These are phyloP conservation scores for Sugiyamaella paludigena DNA, from an alignment of 1,139 yeast species.

Conservation along the genomic window DNA sequence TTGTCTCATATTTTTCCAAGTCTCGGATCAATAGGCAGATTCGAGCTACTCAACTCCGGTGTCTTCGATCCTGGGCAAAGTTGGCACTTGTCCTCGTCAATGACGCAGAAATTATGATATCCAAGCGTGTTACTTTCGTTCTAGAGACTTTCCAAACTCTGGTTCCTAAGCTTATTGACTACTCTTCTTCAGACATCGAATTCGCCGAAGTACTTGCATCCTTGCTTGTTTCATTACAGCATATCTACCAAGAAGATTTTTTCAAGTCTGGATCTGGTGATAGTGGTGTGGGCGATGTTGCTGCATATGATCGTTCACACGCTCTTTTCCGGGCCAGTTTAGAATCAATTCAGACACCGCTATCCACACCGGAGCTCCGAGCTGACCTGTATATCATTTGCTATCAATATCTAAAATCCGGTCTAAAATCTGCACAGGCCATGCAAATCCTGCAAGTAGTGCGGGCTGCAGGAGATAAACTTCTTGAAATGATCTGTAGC, in stretches of 20 bases:
- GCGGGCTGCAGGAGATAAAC: conserved; percentile 56
- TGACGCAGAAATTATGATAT: conserved; percentile 49
- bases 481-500: conserved; percentile 64
- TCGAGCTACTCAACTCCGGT: conserved; percentile 51
- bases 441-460: conserved; percentile 51
- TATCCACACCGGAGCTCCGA: conserved; percentile 64
- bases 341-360: conserved; percentile 67
- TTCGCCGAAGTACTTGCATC: conserved; percentile 79
- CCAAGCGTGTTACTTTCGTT: conserved; percentile 57
- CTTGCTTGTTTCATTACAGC: conserved; percentile 67
- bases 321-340: conserved; percentile 73
- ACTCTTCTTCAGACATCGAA: conserved; percentile 60
- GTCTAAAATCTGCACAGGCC: conserved; percentile 36
- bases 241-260: conserved; percentile 49
- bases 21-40: conserved; percentile 22
- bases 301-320: conserved; percentile 51
- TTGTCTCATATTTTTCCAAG: conserved; percentile 20
- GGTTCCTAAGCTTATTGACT: conserved; percentile 73
- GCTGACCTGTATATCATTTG: conserved; percentile 76
- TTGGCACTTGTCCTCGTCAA: conserved; percentile 69
- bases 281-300: conserved; percentile 35
- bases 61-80: conserved; percentile 80
- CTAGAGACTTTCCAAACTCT: conserved; percentile 72
- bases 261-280: conserved; percentile 14
- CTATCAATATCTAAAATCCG: conserved; percentile 55